Percentiles rank a stretch among this genome's conserved stretches.
phyloP scores from a whole-genome alignment of 192 early-diverging fungal species.

The Hyaloraphidium curvatum region DNA sequence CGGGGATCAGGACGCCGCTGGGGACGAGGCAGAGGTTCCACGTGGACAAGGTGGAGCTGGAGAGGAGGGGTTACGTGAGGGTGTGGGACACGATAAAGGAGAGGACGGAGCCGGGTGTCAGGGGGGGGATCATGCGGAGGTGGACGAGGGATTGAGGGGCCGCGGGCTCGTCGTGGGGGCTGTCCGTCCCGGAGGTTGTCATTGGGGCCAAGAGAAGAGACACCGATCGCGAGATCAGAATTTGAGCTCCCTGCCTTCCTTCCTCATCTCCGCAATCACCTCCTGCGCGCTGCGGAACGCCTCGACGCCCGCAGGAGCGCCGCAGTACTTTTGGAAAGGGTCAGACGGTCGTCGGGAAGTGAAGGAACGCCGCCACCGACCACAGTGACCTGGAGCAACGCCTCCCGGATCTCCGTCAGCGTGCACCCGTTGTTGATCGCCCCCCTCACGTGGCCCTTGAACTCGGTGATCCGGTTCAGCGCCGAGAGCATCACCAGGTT shows the following conservation, averaged over 20 bases:
- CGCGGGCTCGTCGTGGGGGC: background rate
- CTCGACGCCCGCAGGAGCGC: background rate
- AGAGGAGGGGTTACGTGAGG: background rate
- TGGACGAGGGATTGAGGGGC: background rate
- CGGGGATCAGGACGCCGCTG: too few species aligned
- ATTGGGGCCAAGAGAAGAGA: background rate
- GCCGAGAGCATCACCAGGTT: slow-evolving; percentile 2
- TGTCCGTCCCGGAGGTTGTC: background rate
- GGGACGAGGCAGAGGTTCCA: too few species aligned
- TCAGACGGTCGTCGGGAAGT: background rate
- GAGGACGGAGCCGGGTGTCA: background rate
- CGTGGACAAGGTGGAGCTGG: background rate
- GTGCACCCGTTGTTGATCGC: background rate
- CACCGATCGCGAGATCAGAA: background rate
- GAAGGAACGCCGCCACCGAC: background rate
- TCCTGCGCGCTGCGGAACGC: background rate
- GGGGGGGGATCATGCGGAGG: background rate
- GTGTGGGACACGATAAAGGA: background rate
- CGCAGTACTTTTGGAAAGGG: background rate
- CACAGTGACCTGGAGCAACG: background rate
- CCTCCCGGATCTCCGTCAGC: background rate
- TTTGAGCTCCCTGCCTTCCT: background rate
- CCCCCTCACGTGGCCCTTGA: background rate
- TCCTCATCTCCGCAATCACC: background rate
- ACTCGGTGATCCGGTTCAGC: background rate